Evolutionary conservation across 2,329 filamentous ascomycete genomes (phyloP).

Genomic region (Ophiognomonia clavigignenti-juglandacearum): DNA sequence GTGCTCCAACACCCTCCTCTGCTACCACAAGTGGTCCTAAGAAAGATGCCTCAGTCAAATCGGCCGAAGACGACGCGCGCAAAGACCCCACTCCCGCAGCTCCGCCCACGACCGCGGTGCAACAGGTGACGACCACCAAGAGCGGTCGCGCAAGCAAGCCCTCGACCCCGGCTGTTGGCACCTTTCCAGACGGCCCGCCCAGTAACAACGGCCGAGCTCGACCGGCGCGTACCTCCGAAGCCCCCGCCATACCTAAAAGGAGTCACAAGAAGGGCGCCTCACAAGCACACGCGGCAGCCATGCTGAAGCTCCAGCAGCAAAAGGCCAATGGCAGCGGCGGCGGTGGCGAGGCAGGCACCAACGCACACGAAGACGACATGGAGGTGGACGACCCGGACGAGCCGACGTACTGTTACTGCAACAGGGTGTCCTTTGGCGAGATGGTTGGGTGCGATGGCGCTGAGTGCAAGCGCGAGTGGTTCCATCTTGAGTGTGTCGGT

Average conservation of each 20-base stretch:
- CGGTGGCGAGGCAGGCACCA: conserved; percentile 20
- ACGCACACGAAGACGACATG: conserved; percentile 38
- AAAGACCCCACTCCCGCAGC: conserved; percentile 34
- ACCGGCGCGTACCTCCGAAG: conserved; percentile 44
- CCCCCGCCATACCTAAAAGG: conserved; percentile 39
- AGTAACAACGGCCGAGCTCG: conserved; percentile 41
- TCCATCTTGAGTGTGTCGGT: conserved; percentile 77
- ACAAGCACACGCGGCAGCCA: conserved; percentile 30
- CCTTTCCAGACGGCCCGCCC: conserved; percentile 46
- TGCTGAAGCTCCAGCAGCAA: conserved; percentile 29
- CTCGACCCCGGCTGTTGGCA: conserved; percentile 57
- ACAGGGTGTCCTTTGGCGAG: conserved; percentile 74
- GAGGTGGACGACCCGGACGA: conserved; percentile 65
- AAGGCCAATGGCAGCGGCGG: conserved; percentile 23
- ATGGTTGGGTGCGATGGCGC: conserved; percentile 79
- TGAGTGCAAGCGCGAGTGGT: conserved; percentile 73
- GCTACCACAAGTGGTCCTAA: conserved; percentile 21
- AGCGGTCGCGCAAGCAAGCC: conserved; percentile 63
- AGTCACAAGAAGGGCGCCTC: conserved; percentile 55
- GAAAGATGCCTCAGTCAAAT: conserved; percentile 27
- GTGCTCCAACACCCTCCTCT: conserved; percentile 15
- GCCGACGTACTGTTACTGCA: conserved; percentile 74
- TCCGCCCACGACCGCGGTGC: conserved; percentile 33
- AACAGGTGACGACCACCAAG: conserved; percentile 40
- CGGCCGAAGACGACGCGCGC: conserved; percentile 39